phyloP scores from a whole-genome alignment of 768 basidiomycete species.

The Amanita muscaria region DNA sequence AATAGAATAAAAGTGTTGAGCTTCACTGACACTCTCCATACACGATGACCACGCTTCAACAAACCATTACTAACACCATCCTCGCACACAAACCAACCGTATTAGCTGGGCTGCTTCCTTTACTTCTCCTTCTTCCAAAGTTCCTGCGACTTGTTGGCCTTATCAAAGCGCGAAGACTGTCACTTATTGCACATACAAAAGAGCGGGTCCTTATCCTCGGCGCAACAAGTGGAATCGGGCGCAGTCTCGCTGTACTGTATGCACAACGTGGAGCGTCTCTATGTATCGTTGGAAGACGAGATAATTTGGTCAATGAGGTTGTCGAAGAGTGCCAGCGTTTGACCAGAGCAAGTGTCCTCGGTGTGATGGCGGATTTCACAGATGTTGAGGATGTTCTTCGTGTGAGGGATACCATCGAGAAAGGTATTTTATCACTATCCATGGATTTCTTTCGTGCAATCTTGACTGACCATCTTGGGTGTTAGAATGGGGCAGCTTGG shows the following conservation, averaged over 20 bases:
- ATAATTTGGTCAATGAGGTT: conserved; percentile 46
- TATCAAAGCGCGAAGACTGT: conserved; percentile 21
- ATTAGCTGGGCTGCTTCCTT: too few relatives aligned
- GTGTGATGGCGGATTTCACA: conserved; percentile 54
- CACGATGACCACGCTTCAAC: too few relatives aligned
- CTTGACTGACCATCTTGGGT: too few relatives aligned
- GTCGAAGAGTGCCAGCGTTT: conserved; percentile 43
- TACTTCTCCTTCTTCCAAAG: too few relatives aligned
- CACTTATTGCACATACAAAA: conserved; percentile 27
- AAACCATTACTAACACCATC: too few relatives aligned
- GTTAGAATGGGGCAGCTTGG: conserved; percentile 73
- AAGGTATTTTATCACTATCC: conserved; percentile 30
- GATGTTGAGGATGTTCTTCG: conserved; percentile 57
- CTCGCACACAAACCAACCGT: too few relatives aligned
- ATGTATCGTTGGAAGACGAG: conserved; percentile 66
- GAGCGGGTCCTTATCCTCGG: conserved; percentile 82
- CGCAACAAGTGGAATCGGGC: conserved; percentile 78
- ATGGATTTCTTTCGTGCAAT: background rate
- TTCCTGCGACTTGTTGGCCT: too few relatives aligned
- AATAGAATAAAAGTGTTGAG: too few relatives aligned
- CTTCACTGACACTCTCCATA: too few relatives aligned
- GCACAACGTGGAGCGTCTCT: conserved; percentile 66
- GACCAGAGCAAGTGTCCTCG: conserved; percentile 31
- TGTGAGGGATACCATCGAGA: conserved; percentile 42
- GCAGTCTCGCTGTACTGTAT: conserved; percentile 60